Conservation (phyloP, 176 grass and related monocot species). For the bread wheat (Triticum aestivum) region IWGSC_CS_RefSeq_v2.1 NC_057799.1:475413668-475414167, state of each 20-base stretch:
- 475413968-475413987: background rate
- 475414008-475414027: background rate
- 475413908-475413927: background rate
- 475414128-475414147: background rate
- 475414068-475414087: background rate
- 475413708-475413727: slow-evolving; percentile 30
- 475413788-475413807: too few species aligned
- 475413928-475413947: background rate
- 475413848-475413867: too few species aligned
- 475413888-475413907: background rate
- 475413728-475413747: background rate
- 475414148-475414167: background rate
- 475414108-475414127: background rate
- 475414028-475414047: background rate
- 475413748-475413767: too few species aligned
- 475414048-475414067: background rate
- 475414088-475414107: background rate
- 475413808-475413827: too few species aligned
- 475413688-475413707: slow-evolving; percentile 56
- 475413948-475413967: background rate
- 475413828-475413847: too few species aligned
- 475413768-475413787: slow-evolving; percentile 16
- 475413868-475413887: too few species aligned
- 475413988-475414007: background rate
- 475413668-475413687: slow-evolving; percentile 44